These are phyloP conservation scores for Penstemon barbatus DNA, from an alignment of 257 asterid species.

Conservation along the genomic window DNA sequence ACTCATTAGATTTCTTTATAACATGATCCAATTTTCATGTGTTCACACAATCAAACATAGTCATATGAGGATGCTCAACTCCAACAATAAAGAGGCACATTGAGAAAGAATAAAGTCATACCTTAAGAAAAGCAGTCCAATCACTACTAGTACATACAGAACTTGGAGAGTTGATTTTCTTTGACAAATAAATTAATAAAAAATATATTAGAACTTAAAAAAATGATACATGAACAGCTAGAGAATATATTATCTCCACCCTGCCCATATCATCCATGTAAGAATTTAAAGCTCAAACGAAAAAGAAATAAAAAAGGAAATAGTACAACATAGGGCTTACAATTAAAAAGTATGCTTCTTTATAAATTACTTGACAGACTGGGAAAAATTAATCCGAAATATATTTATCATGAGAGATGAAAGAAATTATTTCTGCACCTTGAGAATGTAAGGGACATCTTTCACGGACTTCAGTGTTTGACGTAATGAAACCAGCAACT, in stretches of 20 bases:
- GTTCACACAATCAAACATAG: conserved; percentile 12
- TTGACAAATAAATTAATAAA: conserved; percentile 27
- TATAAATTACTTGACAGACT: conserved; percentile 14
- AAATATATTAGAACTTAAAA: conserved; percentile 27
- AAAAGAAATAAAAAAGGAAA: neutral
- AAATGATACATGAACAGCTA: conserved; percentile 5
- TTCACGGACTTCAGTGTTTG: conserved; percentile 89
- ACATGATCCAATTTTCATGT: neutral
- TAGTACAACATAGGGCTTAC: neutral
- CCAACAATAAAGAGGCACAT: conserved; percentile 8
- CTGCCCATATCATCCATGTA: neutral
- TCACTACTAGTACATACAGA: conserved; percentile 74
- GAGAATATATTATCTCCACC: conserved; percentile 21
- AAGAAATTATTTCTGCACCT: conserved; percentile 48
- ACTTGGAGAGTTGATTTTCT: conserved; percentile 97
- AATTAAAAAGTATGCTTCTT: conserved; percentile 10
- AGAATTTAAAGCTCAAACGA: neutral
- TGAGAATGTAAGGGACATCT: conserved; percentile 84
- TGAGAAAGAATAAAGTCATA: conserved; percentile 34
- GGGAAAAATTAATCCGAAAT: conserved; percentile 23
- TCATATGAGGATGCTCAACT: neutral
- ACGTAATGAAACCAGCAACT: conserved; percentile 71
- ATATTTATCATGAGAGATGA: conserved; percentile 25
- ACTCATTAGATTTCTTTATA: neutral
- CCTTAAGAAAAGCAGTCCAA: conserved; percentile 96